Evolutionary conservation across 805 yeast species (phyloP), one percentile per base, ranked within the genome.

Genomic region (Saccharomyces jurei): DNA sequence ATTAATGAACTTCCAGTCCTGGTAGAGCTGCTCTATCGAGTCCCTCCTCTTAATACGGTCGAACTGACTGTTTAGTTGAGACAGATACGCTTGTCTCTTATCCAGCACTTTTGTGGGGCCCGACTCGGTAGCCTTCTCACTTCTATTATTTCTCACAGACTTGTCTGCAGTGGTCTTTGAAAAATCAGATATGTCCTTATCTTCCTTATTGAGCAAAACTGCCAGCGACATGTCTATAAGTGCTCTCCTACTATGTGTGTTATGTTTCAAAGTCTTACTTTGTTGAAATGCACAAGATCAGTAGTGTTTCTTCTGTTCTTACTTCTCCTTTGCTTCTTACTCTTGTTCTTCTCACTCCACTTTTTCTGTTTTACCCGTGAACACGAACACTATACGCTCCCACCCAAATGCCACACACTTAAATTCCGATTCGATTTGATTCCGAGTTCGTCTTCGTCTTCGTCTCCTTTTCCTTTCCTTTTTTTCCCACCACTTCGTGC

Each of bases 1-100:
- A 53, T 64, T 69, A 29, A 69, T 53, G 48, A 66, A 69, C 41
- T 69, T 67, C 70, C 71, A 70, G 54, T 70, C 69, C 52, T 69
- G 72, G 48, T 63, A 66, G 10, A 60, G 54, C 32, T 59, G 58
- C 50, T 69, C 70, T 11, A 61, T 41, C 13, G 51, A 44, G 55
- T 67, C 71, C 49, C 68, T 56, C 28, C 58, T 54, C 25, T 60
- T 58, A 5, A 66, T n/a, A 14, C 51, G 44, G 17, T 58, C 50
- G 44, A 65, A 66, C 46, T 59, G 55, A 30, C 57, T 55, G 56
- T 63, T 65, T 48, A 63, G 46, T 22, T 52, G 49, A 36, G 55
- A 36, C 32, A 63, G 27, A 49, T 58, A 67, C 41, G 46, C 36
- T 41, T 51, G 50, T 55, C 54, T 59, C 46, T 28, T 36, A 36